Conservation (phyloP, 352 stramenopile species). For the Pythium aphanidermatum region DNA sequence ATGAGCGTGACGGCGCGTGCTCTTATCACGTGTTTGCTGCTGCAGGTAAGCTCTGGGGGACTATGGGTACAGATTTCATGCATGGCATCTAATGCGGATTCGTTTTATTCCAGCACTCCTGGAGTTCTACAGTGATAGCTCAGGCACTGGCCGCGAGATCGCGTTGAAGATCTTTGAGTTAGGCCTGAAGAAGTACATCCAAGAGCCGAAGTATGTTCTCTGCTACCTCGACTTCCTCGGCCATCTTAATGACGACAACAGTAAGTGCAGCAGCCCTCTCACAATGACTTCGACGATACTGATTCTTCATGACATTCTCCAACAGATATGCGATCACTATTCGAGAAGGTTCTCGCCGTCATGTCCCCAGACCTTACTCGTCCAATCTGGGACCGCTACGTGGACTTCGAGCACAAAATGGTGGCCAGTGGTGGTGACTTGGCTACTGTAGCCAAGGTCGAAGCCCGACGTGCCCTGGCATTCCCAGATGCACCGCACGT, state of each 20-base stretch:
- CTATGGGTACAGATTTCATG: background rate
- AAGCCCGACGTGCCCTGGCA: constrained; percentile 66
- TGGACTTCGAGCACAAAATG: constrained; percentile 85
- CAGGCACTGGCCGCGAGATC: constrained; percentile 76
- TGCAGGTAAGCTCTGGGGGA: constrained; percentile 37
- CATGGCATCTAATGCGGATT: background rate
- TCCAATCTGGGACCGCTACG: constrained; percentile 83
- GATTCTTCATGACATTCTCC: background rate
- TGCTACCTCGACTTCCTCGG: constrained; percentile 84
- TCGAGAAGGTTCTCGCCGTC: constrained; percentile 84
- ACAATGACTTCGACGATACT: background rate
- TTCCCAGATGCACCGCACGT: constrained; percentile 74
- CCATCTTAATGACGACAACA: constrained; percentile 88
- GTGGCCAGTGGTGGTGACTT: constrained; percentile 79
- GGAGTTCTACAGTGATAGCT: constrained; percentile 85
- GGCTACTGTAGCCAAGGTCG: constrained; percentile 75
- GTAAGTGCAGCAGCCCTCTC: constrained; percentile 28
- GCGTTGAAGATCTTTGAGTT: constrained; percentile 88
- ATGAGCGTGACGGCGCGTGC: constrained; percentile 74
- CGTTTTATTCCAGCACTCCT: constrained; percentile 41
- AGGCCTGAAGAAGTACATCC: constrained; percentile 85
- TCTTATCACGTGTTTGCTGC: constrained; percentile 80
- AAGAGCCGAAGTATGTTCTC: constrained; percentile 76
- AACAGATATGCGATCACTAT: constrained; percentile 83
- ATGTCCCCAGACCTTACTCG: constrained; percentile 77